Evolutionary conservation across 1,284 basidiomycete species (phyloP).

Genomic region (Apiotrichum montevideense): DNA sequence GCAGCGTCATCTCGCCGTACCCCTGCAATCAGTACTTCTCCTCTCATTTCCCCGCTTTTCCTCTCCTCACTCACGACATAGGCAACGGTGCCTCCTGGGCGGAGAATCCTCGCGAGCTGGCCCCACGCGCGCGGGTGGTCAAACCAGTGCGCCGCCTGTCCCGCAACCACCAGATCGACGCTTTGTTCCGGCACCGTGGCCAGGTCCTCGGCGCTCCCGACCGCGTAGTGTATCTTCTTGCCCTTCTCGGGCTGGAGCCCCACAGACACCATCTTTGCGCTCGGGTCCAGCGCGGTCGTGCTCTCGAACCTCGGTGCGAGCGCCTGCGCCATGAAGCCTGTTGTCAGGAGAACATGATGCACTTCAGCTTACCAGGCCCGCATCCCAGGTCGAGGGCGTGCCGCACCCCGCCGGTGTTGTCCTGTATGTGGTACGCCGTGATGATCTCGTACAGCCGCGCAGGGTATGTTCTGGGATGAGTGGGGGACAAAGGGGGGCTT

Average conservation of each 20-base stretch:
- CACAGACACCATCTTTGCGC: slow-evolving; percentile 62
- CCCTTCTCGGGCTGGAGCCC: slow-evolving; percentile 47
- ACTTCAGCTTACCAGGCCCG: slow-evolving; percentile 65
- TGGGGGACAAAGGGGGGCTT: background rate
- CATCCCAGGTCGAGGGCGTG: slow-evolving; percentile 66
- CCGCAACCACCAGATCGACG: slow-evolving; percentile 69
- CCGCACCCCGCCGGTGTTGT: background rate
- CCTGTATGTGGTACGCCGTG: slow-evolving; percentile 20
- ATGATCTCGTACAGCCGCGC: slow-evolving; percentile 26
- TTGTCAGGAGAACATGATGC: slow-evolving; percentile 34
- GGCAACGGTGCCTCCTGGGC: slow-evolving; percentile 63
- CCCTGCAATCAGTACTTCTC: slow-evolving; percentile 48
- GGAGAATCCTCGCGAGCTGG: slow-evolving; percentile 60
- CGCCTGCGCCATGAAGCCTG: slow-evolving; percentile 55
- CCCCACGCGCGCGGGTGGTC: slow-evolving; percentile 67
- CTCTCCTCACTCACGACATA: slow-evolving; percentile 57
- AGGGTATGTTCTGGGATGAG: slow-evolving; percentile 26
- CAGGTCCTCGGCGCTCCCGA: slow-evolving; percentile 25
- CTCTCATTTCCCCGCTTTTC: background rate
- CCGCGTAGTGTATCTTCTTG: slow-evolving; percentile 50
- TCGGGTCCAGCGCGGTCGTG: slow-evolving; percentile 68
- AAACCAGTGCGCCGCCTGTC: slow-evolving; percentile 85
- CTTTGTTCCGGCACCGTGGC: slow-evolving; percentile 47
- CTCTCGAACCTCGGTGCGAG: slow-evolving; percentile 56
- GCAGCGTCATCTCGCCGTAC: slow-evolving; percentile 71